Base-by-base conservation (phyloP, 1,139 yeast species). In the Hyphopichia khmerensis region DNA sequence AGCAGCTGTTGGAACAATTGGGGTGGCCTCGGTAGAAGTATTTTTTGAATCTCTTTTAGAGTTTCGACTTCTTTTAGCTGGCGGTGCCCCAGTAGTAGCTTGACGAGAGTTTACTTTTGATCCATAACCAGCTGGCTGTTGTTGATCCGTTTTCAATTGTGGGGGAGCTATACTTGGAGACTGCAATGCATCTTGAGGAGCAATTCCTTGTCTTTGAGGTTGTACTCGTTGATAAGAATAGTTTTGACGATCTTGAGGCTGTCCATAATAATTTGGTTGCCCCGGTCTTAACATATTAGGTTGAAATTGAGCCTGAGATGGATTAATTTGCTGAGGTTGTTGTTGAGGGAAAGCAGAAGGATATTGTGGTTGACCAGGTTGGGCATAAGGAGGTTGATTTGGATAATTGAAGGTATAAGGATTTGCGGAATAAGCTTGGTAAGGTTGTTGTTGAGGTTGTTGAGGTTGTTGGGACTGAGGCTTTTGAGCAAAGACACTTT, bases 391-490 rank as follows among this genome's bases (percentile, higher is more conserved):
- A 7, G n/a, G 9, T 29, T 29, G 40, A 17, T 27, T 36, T n/a
- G 24, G 21, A 17, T 36, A 36, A 15, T 36, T 27, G 10, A 8
- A 26, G 4, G 4, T 11, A n/a, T 36, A 30, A 19, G 35, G 35
- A 14, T 37, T 37, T 6, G 23, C 18, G 5, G 21, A 13, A 31
- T 31, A 37, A 17, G 30, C 31, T 18, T 37, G 40, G 18, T 27
- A 36, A 13, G 13, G 27, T 10, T 17, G 24, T 27, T 39, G 48
- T 19, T 41, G 48, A 17, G 42, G 51, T 29, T 42, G 44, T 30
- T 48, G 53, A 11, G 46, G 40, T 31, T 45, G 50, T 33, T 40
- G 45, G 32, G 33, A 39, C 27, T 40, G 50, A 14, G 40, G 37
- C 38, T 37, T 33, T 23, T 39, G 41, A 14, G 37, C 24, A 11